A percentile compares a stretch with the other conserved stretches of the same genome.
These are phyloP conservation scores for Rutstroemia sydowiana DNA, from an alignment of 2,329 filamentous ascomycete species.

Conservation along the genomic window DNA sequence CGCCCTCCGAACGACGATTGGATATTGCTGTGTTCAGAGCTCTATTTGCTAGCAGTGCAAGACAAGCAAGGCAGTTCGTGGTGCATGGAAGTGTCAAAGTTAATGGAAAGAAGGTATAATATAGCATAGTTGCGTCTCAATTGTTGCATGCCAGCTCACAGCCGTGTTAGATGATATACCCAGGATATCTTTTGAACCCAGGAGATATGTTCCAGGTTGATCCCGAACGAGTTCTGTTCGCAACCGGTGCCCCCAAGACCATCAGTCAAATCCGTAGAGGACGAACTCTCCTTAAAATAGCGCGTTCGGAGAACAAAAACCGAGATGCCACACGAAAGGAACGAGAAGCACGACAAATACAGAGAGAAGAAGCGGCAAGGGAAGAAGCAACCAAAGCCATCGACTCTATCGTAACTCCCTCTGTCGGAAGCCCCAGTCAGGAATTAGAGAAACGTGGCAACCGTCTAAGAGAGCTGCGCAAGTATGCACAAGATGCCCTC, in stretches of 20 bases:
- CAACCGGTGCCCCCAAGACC: conserved; percentile 69
- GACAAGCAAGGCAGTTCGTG: conserved; percentile 90
- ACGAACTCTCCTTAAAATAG: conserved; percentile 12
- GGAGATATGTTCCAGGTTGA: conserved; percentile 98
- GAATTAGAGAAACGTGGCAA: not conserved
- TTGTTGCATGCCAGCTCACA: not conserved
- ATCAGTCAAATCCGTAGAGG: conserved; percentile 18
- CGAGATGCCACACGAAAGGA: no score
- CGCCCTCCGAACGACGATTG: conserved; percentile 80
- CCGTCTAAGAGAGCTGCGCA: not conserved
- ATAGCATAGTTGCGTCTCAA: not conserved
- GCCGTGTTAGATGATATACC: conserved; percentile 75
- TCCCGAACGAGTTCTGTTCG: conserved; percentile 77
- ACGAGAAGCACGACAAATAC: not conserved
- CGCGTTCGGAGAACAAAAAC: conserved; percentile 11
- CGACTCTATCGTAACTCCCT: not conserved
- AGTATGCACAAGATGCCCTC: not conserved
- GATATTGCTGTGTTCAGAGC: conserved; percentile 94
- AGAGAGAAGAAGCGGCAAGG: conserved; percentile 20
- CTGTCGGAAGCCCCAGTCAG: conserved; percentile 4
- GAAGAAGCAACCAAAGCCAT: conserved; percentile 9
- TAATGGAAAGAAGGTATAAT: conserved; percentile 82
- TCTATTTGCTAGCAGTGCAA: conserved; percentile 85
- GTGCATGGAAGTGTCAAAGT: conserved; percentile 90
- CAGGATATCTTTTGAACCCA: conserved; percentile 89